Percentiles rank a stretch among this genome's conserved stretches.
Conservation (phyloP, 176 grass and related monocot species). For the Aechmea fasciata region DNA sequence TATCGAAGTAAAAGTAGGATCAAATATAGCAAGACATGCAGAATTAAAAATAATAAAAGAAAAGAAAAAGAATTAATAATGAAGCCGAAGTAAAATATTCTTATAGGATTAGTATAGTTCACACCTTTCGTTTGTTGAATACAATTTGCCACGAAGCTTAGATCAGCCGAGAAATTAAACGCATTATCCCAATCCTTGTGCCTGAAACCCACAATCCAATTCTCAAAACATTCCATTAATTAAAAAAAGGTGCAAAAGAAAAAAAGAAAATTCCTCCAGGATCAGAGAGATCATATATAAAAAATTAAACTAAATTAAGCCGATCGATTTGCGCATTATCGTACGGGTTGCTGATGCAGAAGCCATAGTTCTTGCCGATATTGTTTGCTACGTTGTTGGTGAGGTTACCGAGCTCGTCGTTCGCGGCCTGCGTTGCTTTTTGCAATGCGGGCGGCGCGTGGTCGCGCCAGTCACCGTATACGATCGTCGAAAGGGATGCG, state of each 20-base stretch:
- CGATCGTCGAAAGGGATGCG: too few species aligned
- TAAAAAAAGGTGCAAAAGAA: neutral
- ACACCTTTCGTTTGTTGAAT: slow-evolving; percentile 33
- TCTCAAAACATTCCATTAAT: neutral
- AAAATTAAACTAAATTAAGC: neutral
- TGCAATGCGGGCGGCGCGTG: neutral
- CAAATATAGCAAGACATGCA: too few species aligned
- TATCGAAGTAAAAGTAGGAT: too few species aligned
- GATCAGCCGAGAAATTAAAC: slow-evolving; percentile 32
- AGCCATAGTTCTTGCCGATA: slow-evolving; percentile 28
- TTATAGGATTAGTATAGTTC: neutral
- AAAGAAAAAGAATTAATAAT: neutral
- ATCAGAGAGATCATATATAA: neutral
- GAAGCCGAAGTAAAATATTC: neutral
- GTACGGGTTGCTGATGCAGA: slow-evolving; percentile 42
- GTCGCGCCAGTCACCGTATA: neutral
- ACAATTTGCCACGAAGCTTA: slow-evolving; percentile 39
- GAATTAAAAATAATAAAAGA: neutral
- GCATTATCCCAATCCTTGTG: slow-evolving; percentile 36
- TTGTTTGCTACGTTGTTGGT: slow-evolving; percentile 4
- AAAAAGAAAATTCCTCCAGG: neutral
- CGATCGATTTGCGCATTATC: neutral
- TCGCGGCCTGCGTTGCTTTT: neutral
- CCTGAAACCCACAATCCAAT: slow-evolving; percentile 27
- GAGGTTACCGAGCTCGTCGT: neutral